Percentiles rank a stretch among this genome's conserved stretches.
Evolutionary conservation across 164 flowering plant species (phyloP).

Genomic region (Paratinospora sagittata): DNA sequence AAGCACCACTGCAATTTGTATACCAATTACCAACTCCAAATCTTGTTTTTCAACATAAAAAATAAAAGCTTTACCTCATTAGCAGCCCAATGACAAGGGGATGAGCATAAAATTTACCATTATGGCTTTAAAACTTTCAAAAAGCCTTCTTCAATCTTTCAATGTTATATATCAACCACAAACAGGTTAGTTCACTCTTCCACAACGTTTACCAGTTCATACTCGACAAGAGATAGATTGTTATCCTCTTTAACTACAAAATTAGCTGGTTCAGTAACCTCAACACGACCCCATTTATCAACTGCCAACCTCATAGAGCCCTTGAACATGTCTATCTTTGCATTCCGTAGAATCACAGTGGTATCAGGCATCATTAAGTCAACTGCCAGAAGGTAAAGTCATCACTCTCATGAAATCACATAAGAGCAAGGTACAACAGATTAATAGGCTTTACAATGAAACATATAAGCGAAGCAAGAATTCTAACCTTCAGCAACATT

Average conservation of each 20-base stretch:
- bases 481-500: too few species aligned
- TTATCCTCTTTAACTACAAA: slow-evolving; percentile 39
- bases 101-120: background rate
- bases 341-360: slow-evolving; percentile 22
- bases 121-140: background rate
- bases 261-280: slow-evolving; percentile 23
- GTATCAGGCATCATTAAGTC: slow-evolving; percentile 37
- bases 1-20: slow-evolving; percentile 2
- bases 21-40: slow-evolving; percentile 11
- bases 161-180: slow-evolving; percentile 3
- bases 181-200: slow-evolving; percentile 16
- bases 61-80: slow-evolving; percentile 6
- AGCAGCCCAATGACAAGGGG: slow-evolving; percentile 4
- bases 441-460: too few species aligned
- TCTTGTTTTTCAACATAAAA: background rate
- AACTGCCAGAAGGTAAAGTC: slow-evolving; percentile 21
- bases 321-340: slow-evolving; percentile 30
- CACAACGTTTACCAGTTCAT: slow-evolving; percentile 39
- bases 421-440: too few species aligned
- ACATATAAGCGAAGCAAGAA: too few species aligned
- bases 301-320: slow-evolving; percentile 29
- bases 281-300: slow-evolving; percentile 29
- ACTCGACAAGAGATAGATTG: slow-evolving; percentile 41
- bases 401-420: background rate
- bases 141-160: background rate